Percentiles rank a stretch among this genome's conserved stretches.
Evolutionary conservation across 2,329 filamentous ascomycete species (phyloP).

Genomic region (Knufia fluminis): DNA sequence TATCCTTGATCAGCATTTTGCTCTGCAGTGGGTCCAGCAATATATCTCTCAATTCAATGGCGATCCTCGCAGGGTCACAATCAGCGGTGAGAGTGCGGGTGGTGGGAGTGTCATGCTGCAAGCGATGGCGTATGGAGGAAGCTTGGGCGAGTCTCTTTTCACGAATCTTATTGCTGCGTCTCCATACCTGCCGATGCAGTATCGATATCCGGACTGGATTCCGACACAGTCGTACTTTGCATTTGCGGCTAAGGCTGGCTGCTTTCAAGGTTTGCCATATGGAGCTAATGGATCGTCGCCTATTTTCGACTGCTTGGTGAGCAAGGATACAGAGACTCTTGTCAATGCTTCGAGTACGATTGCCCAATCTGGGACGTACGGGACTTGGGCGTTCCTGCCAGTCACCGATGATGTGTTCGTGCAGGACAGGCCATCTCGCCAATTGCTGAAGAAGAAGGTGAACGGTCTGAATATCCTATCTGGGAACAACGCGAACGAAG

Average conservation of each 20-base stretch:
- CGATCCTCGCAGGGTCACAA: slow-evolving; percentile 40
- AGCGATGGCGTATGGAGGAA: slow-evolving; percentile 44
- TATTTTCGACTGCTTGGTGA: slow-evolving; percentile 37
- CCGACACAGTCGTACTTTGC: slow-evolving; percentile 40
- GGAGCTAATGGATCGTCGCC: slow-evolving; percentile 25
- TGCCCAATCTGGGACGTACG: slow-evolving; percentile 29
- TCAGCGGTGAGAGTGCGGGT: slow-evolving; percentile 45
- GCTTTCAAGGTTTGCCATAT: slow-evolving; percentile 25
- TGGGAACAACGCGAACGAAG: slow-evolving; percentile 46
- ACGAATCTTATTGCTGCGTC: slow-evolving; percentile 33
- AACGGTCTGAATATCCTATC: slow-evolving; percentile 33
- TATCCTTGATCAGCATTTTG: slow-evolving; percentile 53
- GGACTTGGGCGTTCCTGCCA: slow-evolving; percentile 37
- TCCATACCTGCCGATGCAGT: slow-evolving; percentile 48
- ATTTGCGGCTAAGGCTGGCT: slow-evolving; percentile 37
- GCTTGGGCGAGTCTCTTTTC: slow-evolving; percentile 29
- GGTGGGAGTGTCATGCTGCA: slow-evolving; percentile 45
- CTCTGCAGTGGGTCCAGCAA: slow-evolving; percentile 52
- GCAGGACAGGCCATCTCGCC: slow-evolving; percentile 30
- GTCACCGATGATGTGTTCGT: slow-evolving; percentile 36
- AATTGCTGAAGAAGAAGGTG: slow-evolving; percentile 29
- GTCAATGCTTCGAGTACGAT: slow-evolving; percentile 31
- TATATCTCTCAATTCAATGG: slow-evolving; percentile 50
- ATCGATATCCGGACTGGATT: slow-evolving; percentile 38
- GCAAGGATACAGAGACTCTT: slow-evolving; percentile 29